Conservation (phyloP, 371 early-diverging fungal species). For the Mortierella sp. region DNA sequence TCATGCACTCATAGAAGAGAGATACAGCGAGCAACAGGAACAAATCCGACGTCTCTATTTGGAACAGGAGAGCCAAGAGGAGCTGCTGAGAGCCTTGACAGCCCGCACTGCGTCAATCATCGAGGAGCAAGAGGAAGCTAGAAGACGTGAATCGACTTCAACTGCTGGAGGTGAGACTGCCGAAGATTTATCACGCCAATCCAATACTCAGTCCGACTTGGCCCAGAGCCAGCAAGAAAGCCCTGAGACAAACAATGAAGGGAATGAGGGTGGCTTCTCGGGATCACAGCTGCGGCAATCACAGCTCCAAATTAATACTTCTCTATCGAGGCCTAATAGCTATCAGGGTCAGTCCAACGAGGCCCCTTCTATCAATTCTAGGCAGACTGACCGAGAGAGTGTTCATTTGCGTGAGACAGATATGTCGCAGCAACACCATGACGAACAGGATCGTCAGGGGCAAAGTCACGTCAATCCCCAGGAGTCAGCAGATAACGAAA, state of each 20-base stretch:
- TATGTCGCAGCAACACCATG: not conserved
- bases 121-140: constrained; percentile 17
- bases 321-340: constrained; percentile 19
- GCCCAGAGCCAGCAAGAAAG: not conserved
- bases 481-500: not conserved
- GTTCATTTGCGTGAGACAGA: not conserved
- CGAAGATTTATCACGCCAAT: not conserved
- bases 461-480: not conserved
- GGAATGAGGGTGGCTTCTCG: not conserved
- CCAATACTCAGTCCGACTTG: not conserved
- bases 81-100: constrained; percentile 29
- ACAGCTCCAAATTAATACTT: constrained; percentile 37
- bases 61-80: constrained; percentile 49
- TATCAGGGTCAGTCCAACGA: constrained; percentile 13
- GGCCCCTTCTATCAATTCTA: constrained; percentile 1
- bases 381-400: constrained; percentile 14
- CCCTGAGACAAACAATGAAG: not conserved
- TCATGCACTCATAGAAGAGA: constrained; percentile 4
- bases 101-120: constrained; percentile 42
- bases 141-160: constrained; percentile 5
- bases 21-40: constrained; percentile 34
- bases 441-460: constrained; percentile 1
- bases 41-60: constrained; percentile 39
- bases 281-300: constrained; percentile 22
- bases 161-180: not conserved